Conservation (phyloP, 148 eudicot species). For the Fagopyrum esculentum region DNA sequence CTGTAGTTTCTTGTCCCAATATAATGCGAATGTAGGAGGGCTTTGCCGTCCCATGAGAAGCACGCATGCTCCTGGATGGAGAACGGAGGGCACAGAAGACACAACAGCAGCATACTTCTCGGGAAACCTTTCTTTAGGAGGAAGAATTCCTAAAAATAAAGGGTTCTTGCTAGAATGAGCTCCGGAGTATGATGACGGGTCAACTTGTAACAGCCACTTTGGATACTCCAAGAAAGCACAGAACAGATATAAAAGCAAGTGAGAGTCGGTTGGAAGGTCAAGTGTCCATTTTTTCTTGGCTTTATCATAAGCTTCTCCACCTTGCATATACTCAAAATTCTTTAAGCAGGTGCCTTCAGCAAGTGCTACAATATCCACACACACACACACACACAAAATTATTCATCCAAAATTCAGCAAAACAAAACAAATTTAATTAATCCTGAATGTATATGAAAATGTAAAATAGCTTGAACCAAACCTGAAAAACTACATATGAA, state of each 20-base stretch:
- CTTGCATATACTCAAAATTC: constrained; percentile 71
- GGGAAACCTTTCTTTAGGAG: constrained; percentile 91
- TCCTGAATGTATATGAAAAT: neutral
- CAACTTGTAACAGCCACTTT: constrained; percentile 89
- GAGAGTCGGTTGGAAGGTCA: constrained; percentile 89
- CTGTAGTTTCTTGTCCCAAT: constrained; percentile 87
- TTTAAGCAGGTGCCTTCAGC: constrained; percentile 94
- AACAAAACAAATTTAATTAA: neutral
- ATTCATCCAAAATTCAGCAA: neutral
- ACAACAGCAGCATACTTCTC: constrained; percentile 83
- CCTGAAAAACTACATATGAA: neutral
- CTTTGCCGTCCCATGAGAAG: constrained; percentile 64
- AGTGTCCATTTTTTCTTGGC: constrained; percentile 74
- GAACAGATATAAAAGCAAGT: constrained; percentile 77
- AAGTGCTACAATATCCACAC: constrained; percentile 41
- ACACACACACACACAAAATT: neutral
- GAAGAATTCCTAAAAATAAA: constrained; percentile 72
- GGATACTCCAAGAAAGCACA: constrained; percentile 94
- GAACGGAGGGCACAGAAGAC: constrained; percentile 65
- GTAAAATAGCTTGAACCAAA: neutral
- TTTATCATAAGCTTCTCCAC: constrained; percentile 58
- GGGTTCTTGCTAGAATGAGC: constrained; percentile 92
- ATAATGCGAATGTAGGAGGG: constrained; percentile 69
- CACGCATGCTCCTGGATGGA: constrained; percentile 90
- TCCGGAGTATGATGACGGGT: constrained; percentile 85